Percentiles rank a stretch among this genome's conserved stretches.
Conservation (phyloP, 1,139 yeast species). For the Lodderomyces orthopsilosis region DNA sequence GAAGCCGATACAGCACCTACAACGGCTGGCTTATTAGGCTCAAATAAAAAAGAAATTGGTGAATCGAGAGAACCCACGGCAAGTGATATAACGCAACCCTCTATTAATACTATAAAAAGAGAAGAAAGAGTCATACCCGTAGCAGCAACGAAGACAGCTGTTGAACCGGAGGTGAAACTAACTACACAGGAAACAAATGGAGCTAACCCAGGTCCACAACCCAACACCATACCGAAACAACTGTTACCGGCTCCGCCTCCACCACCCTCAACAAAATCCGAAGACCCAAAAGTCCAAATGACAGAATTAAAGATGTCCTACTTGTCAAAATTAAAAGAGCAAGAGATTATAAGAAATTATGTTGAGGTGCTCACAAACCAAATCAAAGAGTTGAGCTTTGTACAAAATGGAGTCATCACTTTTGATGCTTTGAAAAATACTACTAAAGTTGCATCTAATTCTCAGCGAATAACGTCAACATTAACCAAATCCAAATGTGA, state of each 20-base stretch:
- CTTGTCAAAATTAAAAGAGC: conserved; percentile 42
- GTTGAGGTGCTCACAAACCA: conserved; percentile 45
- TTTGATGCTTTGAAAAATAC: conserved; percentile 37
- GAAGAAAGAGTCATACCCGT: not conserved
- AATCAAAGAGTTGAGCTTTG: conserved; percentile 45
- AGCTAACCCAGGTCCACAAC: not conserved
- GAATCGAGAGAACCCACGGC: not conserved
- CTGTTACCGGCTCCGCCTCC: conserved; percentile 8
- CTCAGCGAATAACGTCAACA: conserved; percentile 9
- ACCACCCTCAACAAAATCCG: conserved; percentile 13
- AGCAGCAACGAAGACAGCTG: not conserved
- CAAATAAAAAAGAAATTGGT: not conserved
- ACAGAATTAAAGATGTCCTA: conserved; percentile 31
- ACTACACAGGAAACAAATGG: not conserved
- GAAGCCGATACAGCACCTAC: not conserved
- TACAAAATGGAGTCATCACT: conserved; percentile 47
- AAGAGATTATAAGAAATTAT: conserved; percentile 43
- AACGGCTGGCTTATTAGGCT: not conserved
- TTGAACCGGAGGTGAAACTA: not conserved
- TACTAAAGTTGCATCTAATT: conserved; percentile 4
- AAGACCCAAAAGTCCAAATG: conserved; percentile 20
- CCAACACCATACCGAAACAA: not conserved
- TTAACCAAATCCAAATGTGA: conserved; percentile 21
- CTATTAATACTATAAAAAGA: not conserved
- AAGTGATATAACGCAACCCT: not conserved